phyloP scores from a whole-genome alignment of 2,329 filamentous ascomycete genomes.

The Aspergillus sp. region DNA sequence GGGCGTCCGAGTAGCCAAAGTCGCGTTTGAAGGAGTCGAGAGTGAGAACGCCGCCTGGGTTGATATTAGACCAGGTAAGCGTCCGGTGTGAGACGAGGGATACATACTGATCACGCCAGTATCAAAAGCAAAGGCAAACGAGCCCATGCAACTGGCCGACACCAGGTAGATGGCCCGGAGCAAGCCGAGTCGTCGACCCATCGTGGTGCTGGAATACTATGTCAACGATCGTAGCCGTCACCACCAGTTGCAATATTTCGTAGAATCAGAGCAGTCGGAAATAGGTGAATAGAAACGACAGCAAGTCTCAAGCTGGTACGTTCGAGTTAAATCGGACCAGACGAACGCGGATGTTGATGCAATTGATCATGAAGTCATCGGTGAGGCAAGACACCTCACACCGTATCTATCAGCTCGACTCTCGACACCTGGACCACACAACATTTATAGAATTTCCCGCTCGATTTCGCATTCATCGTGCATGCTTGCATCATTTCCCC shows the following conservation, averaged over 20 bases:
- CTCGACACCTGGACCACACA: neutral
- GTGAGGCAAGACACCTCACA: neutral
- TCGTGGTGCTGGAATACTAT: constrained; percentile 6
- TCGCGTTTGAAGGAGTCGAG: constrained; percentile 43
- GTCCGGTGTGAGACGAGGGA: neutral
- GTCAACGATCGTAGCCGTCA: neutral
- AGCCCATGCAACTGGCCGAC: constrained; percentile 37
- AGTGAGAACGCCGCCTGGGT: constrained; percentile 45
- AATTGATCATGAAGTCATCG: neutral
- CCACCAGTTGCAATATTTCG: neutral
- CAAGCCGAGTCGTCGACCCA: constrained; percentile 34
- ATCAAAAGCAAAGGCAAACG: constrained; percentile 40
- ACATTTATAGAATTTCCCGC: neutral
- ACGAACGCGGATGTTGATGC: no score
- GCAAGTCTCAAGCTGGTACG: no score
- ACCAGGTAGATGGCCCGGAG: constrained; percentile 37
- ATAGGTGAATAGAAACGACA: no score
- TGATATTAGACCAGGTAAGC: neutral
- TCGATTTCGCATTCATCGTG: neutral
- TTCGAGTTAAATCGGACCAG: no score
- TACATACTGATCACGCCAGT: constrained; percentile 37
- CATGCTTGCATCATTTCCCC: neutral
- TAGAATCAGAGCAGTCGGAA: neutral
- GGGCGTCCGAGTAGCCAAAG: constrained; percentile 34
- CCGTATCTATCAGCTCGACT: neutral